Evolutionary conservation across 2,329 filamentous ascomycete genomes (phyloP).

Genomic region (Aspergillus chevalieri): DNA sequence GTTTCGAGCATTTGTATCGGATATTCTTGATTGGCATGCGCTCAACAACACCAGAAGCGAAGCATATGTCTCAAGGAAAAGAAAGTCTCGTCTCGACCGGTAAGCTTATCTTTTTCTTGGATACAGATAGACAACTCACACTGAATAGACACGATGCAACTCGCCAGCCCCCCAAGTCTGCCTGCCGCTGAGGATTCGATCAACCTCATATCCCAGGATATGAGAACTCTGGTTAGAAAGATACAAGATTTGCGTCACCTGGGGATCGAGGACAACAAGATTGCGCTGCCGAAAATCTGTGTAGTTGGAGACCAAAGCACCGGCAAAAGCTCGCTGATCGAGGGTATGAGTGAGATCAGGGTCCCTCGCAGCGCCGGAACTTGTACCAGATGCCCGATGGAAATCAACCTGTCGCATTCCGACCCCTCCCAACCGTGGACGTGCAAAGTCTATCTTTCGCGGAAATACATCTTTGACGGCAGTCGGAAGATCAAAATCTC

Average conservation of each 20-base stretch:
- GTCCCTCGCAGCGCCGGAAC: constrained; percentile 65
- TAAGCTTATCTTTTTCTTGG: background rate
- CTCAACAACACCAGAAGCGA: background rate
- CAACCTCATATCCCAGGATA: constrained; percentile 24
- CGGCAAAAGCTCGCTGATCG: constrained; percentile 66
- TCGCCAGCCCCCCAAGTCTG: background rate
- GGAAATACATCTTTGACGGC: constrained; percentile 54
- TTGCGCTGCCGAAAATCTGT: constrained; percentile 70
- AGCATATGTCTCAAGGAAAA: background rate
- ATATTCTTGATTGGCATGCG: no score
- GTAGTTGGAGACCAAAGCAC: constrained; percentile 80
- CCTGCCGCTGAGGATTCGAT: constrained; percentile 16
- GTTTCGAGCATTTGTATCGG: no score
- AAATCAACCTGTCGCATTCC: constrained; percentile 63
- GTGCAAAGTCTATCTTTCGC: constrained; percentile 61
- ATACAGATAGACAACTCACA: background rate
- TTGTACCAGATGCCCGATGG: constrained; percentile 74
- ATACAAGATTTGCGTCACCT: constrained; percentile 60
- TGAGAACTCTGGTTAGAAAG: constrained; percentile 34
- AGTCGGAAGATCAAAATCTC: constrained; percentile 39
- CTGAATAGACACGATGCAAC: constrained; percentile 1
- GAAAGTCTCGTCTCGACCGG: background rate
- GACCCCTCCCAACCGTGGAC: constrained; percentile 49
- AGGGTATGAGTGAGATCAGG: constrained; percentile 60
- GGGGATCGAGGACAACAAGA: constrained; percentile 61